Evolutionary conservation across 192 early-diverging fungal genomes (phyloP).

Genomic region (Piromyces sp.): DNA sequence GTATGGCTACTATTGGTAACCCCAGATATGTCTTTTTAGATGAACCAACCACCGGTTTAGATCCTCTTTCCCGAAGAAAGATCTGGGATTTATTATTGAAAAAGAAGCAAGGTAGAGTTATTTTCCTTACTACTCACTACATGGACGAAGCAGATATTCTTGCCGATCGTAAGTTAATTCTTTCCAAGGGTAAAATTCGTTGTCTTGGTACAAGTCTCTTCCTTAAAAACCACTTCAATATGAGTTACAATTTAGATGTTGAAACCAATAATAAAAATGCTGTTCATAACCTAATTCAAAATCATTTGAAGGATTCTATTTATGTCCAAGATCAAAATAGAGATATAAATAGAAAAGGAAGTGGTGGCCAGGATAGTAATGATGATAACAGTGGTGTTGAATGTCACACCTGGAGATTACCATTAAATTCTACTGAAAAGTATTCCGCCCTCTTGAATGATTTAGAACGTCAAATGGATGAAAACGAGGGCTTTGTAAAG

Average conservation of each 20-base stretch:
- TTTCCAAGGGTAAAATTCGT: not conserved
- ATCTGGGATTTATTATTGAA: not conserved
- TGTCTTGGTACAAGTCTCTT: not conserved
- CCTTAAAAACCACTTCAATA: not conserved
- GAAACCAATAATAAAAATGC: not conserved
- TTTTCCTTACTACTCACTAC: not conserved
- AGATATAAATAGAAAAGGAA: not conserved
- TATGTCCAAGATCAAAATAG: not conserved
- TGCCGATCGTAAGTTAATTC: not conserved
- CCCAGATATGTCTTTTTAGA: not conserved
- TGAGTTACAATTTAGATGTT: not conserved
- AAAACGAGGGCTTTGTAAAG: not conserved
- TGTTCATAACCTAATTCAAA: not conserved
- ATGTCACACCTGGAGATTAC: not conserved
- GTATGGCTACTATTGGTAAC: not conserved
- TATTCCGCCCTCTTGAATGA: not conserved
- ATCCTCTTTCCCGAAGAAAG: not conserved
- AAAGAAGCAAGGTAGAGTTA: not conserved
- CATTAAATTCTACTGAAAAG: not conserved
- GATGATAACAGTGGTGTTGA: not conserved
- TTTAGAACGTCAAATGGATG: not conserved
- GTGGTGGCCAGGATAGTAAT: not conserved
- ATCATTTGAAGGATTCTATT: not conserved
- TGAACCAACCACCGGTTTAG: not conserved
- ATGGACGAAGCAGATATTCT: not conserved